Conservation (phyloP, 78 protist species). For the Dictyostelium capitatum region DNA sequence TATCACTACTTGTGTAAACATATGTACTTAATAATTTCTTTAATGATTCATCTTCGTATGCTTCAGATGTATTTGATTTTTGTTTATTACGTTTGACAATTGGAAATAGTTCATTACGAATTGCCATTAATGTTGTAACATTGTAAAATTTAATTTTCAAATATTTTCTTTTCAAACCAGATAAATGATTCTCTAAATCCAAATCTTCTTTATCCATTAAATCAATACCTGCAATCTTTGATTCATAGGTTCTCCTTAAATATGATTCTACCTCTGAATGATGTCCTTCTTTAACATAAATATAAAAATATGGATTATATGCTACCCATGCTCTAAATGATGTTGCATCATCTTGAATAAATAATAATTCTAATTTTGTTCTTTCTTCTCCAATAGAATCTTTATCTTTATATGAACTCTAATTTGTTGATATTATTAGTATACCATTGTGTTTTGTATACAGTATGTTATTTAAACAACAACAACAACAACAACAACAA, state of each 20-base stretch:
- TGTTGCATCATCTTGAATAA: constrained; percentile 84
- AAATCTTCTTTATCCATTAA: constrained; percentile 90
- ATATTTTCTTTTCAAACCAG: constrained; percentile 84
- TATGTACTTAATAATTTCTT: neutral
- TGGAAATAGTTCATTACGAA: constrained; percentile 74
- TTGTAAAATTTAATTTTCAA: constrained; percentile 89
- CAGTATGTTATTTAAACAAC: too few relatives aligned
- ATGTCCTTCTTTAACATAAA: constrained; percentile 59
- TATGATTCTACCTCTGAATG: constrained; percentile 85
- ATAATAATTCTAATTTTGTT: constrained; percentile 38
- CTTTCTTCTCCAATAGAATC: constrained; percentile 26
- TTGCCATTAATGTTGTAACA: constrained; percentile 75
- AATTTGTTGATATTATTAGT: too few relatives aligned
- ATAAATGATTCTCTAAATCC: constrained; percentile 94
- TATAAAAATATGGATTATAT: constrained; percentile 89
- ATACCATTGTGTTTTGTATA: too few relatives aligned
- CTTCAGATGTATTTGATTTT: constrained; percentile 36
- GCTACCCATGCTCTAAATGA: constrained; percentile 83
- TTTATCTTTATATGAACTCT: constrained; percentile 34
- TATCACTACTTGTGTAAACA: neutral
- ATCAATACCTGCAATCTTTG: constrained; percentile 63
- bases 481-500: too few relatives aligned
- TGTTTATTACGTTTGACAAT: constrained; percentile 1
- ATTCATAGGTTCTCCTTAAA: constrained; percentile 67
- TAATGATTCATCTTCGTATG: constrained; percentile 55